Conservation (phyloP, 805 yeast species). For the Suhomyces prunicola region DNA sequence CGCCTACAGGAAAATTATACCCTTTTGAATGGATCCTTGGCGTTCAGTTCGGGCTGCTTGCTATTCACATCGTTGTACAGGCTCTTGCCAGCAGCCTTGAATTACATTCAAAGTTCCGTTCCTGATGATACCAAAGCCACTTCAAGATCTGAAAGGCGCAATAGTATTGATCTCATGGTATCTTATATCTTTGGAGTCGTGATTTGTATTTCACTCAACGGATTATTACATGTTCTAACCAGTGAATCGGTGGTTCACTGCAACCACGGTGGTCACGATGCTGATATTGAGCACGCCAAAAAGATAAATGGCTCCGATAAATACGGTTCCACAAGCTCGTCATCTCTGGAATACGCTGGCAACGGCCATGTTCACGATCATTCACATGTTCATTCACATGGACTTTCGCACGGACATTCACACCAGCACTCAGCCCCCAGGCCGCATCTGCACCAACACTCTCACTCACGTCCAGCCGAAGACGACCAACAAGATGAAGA, state of each 20-base stretch:
- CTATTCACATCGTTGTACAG: constrained; percentile 73
- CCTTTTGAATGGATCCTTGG: constrained; percentile 70
- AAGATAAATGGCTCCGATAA: constrained; percentile 9
- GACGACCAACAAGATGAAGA: constrained; percentile 10
- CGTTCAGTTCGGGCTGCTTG: constrained; percentile 80
- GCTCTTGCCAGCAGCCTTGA: constrained; percentile 65
- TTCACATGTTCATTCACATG: constrained; percentile 8
- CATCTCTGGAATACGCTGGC: not conserved
- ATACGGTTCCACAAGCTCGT: constrained; percentile 1
- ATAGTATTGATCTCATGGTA: constrained; percentile 40
- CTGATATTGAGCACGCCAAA: not conserved
- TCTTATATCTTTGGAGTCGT: constrained; percentile 58
- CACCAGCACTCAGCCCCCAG: constrained; percentile 5
- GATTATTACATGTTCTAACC: constrained; percentile 67
- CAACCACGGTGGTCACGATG: constrained; percentile 52
- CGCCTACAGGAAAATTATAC: constrained; percentile 55
- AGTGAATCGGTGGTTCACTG: constrained; percentile 85
- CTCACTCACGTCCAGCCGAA: constrained; percentile 11
- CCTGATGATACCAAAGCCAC: constrained; percentile 2
- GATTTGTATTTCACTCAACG: constrained; percentile 59
- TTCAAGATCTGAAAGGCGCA: constrained; percentile 7
- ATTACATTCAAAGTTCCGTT: constrained; percentile 38
- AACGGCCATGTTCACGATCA: constrained; percentile 7
- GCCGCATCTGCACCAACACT: constrained; percentile 15
- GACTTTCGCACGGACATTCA: constrained; percentile 8